Conservation (phyloP, 164 flowering plant genomes). For the Piper longum region DNA sequence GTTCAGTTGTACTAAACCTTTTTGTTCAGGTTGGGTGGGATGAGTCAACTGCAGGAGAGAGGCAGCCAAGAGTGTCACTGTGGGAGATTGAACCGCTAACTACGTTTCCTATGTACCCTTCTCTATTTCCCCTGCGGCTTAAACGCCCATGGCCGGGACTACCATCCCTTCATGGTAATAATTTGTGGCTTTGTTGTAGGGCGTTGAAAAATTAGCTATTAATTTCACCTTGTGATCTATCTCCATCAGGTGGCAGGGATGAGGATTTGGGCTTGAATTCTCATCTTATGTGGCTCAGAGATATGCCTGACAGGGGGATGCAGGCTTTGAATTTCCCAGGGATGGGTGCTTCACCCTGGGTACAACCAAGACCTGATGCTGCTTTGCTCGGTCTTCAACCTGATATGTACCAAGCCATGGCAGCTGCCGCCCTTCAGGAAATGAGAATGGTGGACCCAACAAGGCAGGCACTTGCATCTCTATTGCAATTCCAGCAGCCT, state of each 20-base stretch:
- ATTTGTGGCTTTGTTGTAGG: neutral
- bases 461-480: conserved; percentile 34
- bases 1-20: neutral
- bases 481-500: conserved; percentile 58
- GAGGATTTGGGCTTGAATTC: conserved; percentile 69
- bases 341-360: conserved; percentile 61
- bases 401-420: conserved; percentile 79
- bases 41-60: conserved; percentile 96
- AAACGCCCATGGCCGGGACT: conserved; percentile 93
- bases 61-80: conserved; percentile 94
- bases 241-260: conserved; percentile 40
- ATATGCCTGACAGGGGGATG: conserved; percentile 45
- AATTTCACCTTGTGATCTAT: neutral
- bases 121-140: conserved; percentile 75
- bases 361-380: conserved; percentile 78
- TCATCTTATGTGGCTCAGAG: conserved; percentile 78
- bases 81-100: conserved; percentile 98
- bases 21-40: conserved; percentile 91
- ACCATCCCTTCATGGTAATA: conserved; percentile 59
- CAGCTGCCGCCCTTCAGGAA: conserved; percentile 78
- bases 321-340: conserved; percentile 76
- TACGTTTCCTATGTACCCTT: conserved; percentile 94
- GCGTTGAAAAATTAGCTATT: too few relatives aligned
- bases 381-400: conserved; percentile 63
- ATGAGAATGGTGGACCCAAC: conserved; percentile 52